Percentiles rank a stretch among this genome's conserved stretches.
phyloP scores from a whole-genome alignment of 1,284 basidiomycete genomes.

The Ceratobasidium sp. region DNA sequence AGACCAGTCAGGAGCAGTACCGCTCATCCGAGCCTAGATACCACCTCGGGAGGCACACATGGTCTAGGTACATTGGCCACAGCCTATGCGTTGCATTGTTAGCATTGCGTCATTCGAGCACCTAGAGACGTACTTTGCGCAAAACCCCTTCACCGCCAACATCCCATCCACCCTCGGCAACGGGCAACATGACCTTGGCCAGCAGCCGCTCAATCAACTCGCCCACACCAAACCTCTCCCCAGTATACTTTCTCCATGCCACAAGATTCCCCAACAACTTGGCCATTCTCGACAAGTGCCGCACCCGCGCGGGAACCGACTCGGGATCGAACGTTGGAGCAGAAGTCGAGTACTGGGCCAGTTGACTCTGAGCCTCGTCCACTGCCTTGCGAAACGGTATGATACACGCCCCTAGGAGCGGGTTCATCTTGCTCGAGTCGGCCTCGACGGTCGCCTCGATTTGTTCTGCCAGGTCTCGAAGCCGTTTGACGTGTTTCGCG shows the following conservation, averaged over 20 bases:
- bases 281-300: constrained; percentile 69
- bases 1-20: neutral
- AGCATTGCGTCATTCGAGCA: neutral
- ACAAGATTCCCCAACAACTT: constrained; percentile 79
- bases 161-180: constrained; percentile 83
- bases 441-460: constrained; percentile 76
- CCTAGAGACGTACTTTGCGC: constrained; percentile 59
- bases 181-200: constrained; percentile 65
- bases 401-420: constrained; percentile 69
- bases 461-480: constrained; percentile 81
- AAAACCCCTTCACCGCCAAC: constrained; percentile 80
- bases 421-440: constrained; percentile 61
- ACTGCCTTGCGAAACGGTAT: constrained; percentile 65
- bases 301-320: constrained; percentile 71
- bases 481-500: constrained; percentile 63
- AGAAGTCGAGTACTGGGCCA: constrained; percentile 54
- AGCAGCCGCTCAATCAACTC: constrained; percentile 65
- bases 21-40: constrained; percentile 33
- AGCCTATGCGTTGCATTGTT: neutral
- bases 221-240: constrained; percentile 65
- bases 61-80: constrained; percentile 20
- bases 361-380: constrained; percentile 54
- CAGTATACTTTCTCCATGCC: constrained; percentile 76
- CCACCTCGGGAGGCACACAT: constrained; percentile 32
- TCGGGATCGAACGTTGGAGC: constrained; percentile 75